Evolutionary conservation across 2,329 filamentous ascomycete genomes (phyloP).

Genomic region (Penicillium sp.): DNA sequence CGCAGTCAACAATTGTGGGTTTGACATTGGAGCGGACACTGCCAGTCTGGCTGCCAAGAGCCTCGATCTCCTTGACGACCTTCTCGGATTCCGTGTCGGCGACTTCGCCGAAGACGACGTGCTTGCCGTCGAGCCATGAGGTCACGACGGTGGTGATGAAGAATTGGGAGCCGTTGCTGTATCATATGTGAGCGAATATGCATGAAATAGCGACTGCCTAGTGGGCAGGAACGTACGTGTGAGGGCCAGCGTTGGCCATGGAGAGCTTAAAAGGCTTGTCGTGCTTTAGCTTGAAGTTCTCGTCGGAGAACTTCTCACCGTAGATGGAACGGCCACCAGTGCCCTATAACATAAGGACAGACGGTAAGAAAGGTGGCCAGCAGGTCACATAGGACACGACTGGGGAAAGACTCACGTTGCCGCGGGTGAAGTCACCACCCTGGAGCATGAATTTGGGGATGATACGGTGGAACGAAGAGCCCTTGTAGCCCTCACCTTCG

Average conservation of each 20-base stretch:
- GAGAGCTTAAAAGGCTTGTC: constrained; percentile 77
- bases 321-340: constrained; percentile 94
- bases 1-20: constrained; percentile 60
- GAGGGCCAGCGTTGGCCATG: constrained; percentile 94
- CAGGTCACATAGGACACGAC: not conserved
- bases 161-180: constrained; percentile 72
- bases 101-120: constrained; percentile 72
- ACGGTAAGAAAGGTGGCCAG: too few relatives aligned
- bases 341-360: constrained; percentile 59
- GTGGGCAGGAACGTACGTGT: constrained; percentile 67
- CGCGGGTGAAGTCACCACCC: constrained; percentile 92
- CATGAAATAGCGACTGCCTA: not conserved
- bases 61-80: constrained; percentile 65
- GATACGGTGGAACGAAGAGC: constrained; percentile 88
- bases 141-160: constrained; percentile 73
- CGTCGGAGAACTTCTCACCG: constrained; percentile 86
- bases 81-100: constrained; percentile 59
- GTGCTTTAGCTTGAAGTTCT: constrained; percentile 86
- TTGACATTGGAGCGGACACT: constrained; percentile 56
- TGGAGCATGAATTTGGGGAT: constrained; percentile 95
- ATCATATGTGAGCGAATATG: constrained; percentile 10
- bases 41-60: constrained; percentile 60
- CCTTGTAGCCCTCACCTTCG: constrained; percentile 82
- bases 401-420: constrained; percentile 70
- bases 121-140: constrained; percentile 70